Percentiles rank a stretch among this genome's conserved stretches.
These are phyloP conservation scores for Saccharomycopsis synnaedendra DNA, from an alignment of 805 yeast species.

Conservation along the genomic window DNA sequence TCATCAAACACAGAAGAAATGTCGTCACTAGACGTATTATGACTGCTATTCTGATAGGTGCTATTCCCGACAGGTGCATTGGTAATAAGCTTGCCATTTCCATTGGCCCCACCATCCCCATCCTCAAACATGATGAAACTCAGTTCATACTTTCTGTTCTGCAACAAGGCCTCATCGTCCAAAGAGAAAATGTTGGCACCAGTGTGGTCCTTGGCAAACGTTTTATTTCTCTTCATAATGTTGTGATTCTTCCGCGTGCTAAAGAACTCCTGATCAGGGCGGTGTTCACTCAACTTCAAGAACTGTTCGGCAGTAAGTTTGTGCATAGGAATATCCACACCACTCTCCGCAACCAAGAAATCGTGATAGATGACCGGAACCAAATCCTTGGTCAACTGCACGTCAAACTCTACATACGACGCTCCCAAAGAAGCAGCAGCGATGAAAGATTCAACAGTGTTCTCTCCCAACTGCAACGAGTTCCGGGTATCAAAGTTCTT, in stretches of 20 bases:
- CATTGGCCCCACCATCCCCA: background rate
- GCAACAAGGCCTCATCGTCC: conserved; percentile 13
- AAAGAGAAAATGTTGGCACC: background rate
- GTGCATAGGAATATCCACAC: conserved; percentile 95
- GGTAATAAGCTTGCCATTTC: background rate
- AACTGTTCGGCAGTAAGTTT: conserved; percentile 84
- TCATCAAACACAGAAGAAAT: conserved; percentile 25
- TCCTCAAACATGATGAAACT: conserved; percentile 2
- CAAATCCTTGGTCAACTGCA: conserved; percentile 82
- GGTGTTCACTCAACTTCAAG: conserved; percentile 35
- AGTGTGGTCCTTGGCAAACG: background rate
- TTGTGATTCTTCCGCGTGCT: background rate
- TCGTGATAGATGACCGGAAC: conserved; percentile 94
- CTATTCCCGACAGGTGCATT: background rate
- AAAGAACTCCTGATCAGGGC: conserved; percentile 1
- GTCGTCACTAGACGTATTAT: conserved; percentile 16
- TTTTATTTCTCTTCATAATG: background rate
- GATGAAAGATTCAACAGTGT: conserved; percentile 87
- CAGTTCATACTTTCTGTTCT: conserved; percentile 6
- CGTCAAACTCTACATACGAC: conserved; percentile 93
- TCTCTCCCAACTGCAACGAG: conserved; percentile 88
- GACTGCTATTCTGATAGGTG: background rate
- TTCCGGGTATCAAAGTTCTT: conserved; percentile 63
- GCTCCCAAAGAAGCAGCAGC: conserved; percentile 97
- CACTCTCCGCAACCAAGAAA: conserved; percentile 88